Evolutionary conservation across 495 filamentous ascomycete species (phyloP).

Genomic region (Penicillium arizonense): DNA sequence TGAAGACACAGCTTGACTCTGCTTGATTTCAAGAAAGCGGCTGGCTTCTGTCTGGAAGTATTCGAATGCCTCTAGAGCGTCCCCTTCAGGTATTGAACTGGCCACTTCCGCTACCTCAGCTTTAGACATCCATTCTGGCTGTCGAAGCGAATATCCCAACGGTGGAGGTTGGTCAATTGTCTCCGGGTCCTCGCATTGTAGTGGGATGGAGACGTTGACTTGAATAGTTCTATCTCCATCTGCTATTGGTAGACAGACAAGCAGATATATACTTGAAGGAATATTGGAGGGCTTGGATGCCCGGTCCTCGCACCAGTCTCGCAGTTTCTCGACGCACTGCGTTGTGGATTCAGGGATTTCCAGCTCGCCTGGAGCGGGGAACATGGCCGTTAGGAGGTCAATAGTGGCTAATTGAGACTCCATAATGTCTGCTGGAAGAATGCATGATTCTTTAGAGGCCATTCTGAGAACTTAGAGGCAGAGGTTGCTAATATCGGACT

Average conservation of each 20-base stretch:
- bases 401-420: constrained; percentile 36
- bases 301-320: constrained; percentile 29
- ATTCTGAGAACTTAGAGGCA: constrained; percentile 7
- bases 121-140: constrained; percentile 44
- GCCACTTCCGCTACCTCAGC: constrained; percentile 31
- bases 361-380: constrained; percentile 31
- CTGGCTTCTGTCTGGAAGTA: constrained; percentile 28
- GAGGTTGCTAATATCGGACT: background rate
- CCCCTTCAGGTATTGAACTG: constrained; percentile 27
- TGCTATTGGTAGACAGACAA: constrained; percentile 26
- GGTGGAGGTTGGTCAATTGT: constrained; percentile 26
- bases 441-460: constrained; percentile 11
- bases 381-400: constrained; percentile 39
- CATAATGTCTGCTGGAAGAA: constrained; percentile 29
- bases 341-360: constrained; percentile 33
- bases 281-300: constrained; percentile 11
- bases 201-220: constrained; percentile 35
- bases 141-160: constrained; percentile 32
- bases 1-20: background rate
- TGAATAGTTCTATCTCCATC: constrained; percentile 29
- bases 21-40: constrained; percentile 27
- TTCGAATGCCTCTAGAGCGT: constrained; percentile 34
- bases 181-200: constrained; percentile 20
- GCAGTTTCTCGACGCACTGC: constrained; percentile 32
- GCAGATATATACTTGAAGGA: constrained; percentile 24